These are phyloP conservation scores for Boletus eberwhitei DNA, from an alignment of 768 basidiomycete species.

Conservation along the genomic window DNA sequence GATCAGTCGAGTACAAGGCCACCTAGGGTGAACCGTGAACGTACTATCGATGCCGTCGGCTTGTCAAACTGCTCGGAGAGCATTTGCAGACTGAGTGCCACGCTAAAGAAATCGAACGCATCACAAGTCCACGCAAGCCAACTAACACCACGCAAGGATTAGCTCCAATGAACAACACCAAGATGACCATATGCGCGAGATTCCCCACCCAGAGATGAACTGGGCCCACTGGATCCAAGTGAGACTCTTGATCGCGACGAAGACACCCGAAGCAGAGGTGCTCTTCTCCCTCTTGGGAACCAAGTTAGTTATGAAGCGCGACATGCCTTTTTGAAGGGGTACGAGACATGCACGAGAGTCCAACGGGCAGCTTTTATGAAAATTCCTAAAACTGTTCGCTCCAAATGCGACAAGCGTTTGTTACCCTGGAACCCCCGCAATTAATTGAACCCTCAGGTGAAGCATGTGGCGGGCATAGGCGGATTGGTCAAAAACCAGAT, in stretches of 20 bases:
- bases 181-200: not conserved
- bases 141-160: constrained; percentile 29
- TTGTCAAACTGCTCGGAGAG: constrained; percentile 50
- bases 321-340: constrained; percentile 7
- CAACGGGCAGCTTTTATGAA: constrained; percentile 14
- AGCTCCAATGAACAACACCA: not conserved
- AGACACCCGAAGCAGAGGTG: constrained; percentile 34
- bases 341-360: not conserved
- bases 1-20: not conserved
- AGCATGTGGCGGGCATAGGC: not conserved
- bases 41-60: constrained; percentile 41
- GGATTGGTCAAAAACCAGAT: not conserved
- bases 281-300: constrained; percentile 47
- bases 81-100: constrained; percentile 52
- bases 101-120: constrained; percentile 85
- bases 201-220: constrained; percentile 50
- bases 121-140: constrained; percentile 91
- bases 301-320: constrained; percentile 43
- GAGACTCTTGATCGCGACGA: constrained; percentile 42
- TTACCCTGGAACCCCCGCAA: not conserved
- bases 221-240: constrained; percentile 57
- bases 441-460: not conserved
- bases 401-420: not conserved
- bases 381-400: not conserved
- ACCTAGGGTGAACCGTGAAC: constrained; percentile 21